Conservation (phyloP, 768 basidiomycete species). For the Exsudoporus frostii region DNA sequence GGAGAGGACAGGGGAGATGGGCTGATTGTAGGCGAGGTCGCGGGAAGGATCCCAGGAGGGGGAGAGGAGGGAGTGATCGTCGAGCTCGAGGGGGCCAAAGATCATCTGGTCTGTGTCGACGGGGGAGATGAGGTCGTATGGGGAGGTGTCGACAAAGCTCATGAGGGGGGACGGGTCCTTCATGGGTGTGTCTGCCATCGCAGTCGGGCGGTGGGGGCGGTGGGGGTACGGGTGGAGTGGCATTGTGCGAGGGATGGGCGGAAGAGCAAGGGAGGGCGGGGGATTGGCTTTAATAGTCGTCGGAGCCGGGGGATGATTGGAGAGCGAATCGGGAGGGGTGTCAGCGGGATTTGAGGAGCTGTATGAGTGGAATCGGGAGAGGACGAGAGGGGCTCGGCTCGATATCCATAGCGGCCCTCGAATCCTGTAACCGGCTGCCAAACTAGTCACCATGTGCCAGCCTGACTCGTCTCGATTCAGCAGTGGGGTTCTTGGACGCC, state of each 20-base stretch:
- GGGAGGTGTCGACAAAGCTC: slow-evolving; percentile 43
- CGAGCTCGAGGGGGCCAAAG: slow-evolving; percentile 35
- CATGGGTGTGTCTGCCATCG: slow-evolving; percentile 22
- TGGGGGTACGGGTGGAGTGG: slow-evolving; percentile 38
- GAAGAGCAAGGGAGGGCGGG: slow-evolving; percentile 21
- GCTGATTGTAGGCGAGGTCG: slow-evolving; percentile 36
- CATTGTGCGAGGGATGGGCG: slow-evolving; percentile 37
- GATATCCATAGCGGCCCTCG: slow-evolving; percentile 30
- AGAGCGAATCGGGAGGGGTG: slow-evolving; percentile 31
- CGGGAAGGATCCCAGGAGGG: slow-evolving; percentile 27
- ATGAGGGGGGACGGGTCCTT: slow-evolving; percentile 26
- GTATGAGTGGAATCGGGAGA: slow-evolving; percentile 25
- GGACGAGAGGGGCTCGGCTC: slow-evolving; percentile 46
- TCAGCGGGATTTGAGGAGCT: slow-evolving; percentile 24
- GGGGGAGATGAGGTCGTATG: slow-evolving; percentile 37
- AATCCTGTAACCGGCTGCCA: slow-evolving; percentile 33
- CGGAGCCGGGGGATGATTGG: slow-evolving; percentile 31
- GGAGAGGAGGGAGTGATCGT: slow-evolving; percentile 29
- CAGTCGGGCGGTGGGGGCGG: slow-evolving; percentile 29
- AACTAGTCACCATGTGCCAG: slow-evolving; percentile 36
- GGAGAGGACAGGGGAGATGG: slow-evolving; percentile 40
- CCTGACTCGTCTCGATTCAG: slow-evolving; percentile 44
- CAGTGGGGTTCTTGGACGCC: slow-evolving; percentile 15
- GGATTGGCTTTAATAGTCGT: slow-evolving; percentile 36
- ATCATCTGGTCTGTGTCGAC: slow-evolving; percentile 33